Evolutionary conservation across 2,329 filamentous ascomycete species (phyloP), one percentile per base, ranked within the genome.

Genomic region (Moelleriella libera): DNA sequence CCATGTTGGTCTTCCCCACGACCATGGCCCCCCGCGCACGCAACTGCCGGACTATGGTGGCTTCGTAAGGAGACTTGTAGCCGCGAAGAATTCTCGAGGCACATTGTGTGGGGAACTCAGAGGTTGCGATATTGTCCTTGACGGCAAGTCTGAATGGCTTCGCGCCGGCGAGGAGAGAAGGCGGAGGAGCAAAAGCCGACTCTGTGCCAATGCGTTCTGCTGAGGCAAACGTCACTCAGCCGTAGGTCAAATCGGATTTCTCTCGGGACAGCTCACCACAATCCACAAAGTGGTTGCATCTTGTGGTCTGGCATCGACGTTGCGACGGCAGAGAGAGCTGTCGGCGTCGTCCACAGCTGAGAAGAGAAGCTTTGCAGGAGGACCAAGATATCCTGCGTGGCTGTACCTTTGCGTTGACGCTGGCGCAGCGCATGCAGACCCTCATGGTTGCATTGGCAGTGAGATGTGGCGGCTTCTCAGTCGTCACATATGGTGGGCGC

Each of bases 1-100:
- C 92, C 71, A 97, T 80, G 61, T 94, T 95, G 2, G 88, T 89
- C 64, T 95, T 95, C 6, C 83, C 84, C 1, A 81, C 72, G 2
- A 90, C 62, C 5, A 74, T 62, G 5, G 78, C 80, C 41, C 83
- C 84, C 5, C 75, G 72, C 30, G 68, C 60, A 48, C 76, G 74
- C 34, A 96, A 72, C 55, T 82, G 76, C 46, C 72, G 67, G 34
- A 94, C 79, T 14, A 96, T 81, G 7, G 86, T 90, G 14, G 90
- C 88, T 60, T 89, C 79, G 63, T 85, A 90, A 4, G 89, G 86
- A 51, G 84, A 88, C 37, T 63, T 68, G 63, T 89, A 86, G 51
- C 69, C 70, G n/a, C 71, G 60, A 41, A 97, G 76, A 47, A 88
- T 84, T 21, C 68, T 68, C 2, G 90, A 96, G 52, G 80, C 86